These are phyloP conservation scores for Emericellopsis terricola DNA, from an alignment of 495 filamentous ascomycete species.

Conservation along the genomic window DNA sequence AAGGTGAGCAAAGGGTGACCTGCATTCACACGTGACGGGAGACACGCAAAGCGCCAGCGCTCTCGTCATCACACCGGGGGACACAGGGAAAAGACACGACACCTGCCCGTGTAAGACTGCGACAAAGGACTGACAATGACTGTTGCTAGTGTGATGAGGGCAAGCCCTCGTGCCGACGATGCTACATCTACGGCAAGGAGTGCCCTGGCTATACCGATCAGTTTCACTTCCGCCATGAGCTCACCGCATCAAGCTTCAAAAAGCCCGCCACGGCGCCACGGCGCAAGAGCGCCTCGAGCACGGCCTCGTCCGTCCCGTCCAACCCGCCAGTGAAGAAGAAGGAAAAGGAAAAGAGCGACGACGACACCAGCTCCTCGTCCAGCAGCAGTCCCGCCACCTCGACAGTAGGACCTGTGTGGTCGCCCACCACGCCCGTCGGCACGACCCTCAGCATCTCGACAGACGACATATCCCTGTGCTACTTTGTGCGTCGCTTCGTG, in stretches of 20 bases:
- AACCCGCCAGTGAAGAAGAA: too few relatives aligned
- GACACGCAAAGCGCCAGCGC: too few relatives aligned
- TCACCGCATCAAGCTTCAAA: conserved; percentile 1
- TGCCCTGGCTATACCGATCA: conserved; percentile 11
- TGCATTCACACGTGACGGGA: not conserved
- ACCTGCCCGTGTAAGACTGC: too few relatives aligned
- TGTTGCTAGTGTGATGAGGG: conserved; percentile 9
- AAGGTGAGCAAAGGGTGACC: conserved; percentile 2
- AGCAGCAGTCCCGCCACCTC: not conserved
- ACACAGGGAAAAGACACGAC: too few relatives aligned
- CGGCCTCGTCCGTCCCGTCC: not conserved
- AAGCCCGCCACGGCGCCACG: not conserved
- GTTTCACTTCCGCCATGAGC: conserved; percentile 9
- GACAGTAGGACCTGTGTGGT: not conserved
- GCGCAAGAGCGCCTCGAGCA: not conserved
- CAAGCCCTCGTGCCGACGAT: conserved; percentile 9
- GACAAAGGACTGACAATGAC: not conserved
- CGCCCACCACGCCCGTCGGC: conserved; percentile 1
- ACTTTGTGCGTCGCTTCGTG: conserved; percentile 9
- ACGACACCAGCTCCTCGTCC: too few relatives aligned
- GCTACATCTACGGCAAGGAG: conserved; percentile 8
- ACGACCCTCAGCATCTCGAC: conserved; percentile 5
- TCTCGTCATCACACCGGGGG: too few relatives aligned
- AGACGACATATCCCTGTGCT: conserved; percentile 9
- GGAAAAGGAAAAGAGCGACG: not conserved